These are phyloP conservation scores for Porphyra umbilicalis DNA, from an alignment of 31 red algal genomes.

Conservation along the genomic window DNA sequence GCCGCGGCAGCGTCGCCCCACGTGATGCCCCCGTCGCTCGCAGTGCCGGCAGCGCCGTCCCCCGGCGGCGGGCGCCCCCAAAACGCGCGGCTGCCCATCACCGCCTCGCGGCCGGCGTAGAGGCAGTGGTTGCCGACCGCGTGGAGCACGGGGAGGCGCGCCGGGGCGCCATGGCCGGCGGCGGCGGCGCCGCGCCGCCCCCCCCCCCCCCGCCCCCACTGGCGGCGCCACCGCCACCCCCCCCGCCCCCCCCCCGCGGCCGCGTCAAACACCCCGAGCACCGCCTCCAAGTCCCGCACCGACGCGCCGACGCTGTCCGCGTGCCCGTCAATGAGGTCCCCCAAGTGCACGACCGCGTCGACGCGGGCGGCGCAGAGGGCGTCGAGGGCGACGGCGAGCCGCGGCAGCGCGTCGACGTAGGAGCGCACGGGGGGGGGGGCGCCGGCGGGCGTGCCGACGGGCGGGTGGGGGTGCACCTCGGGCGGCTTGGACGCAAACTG, in stretches of 20 bases:
- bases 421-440: not conserved
- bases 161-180: not conserved
- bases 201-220: not conserved
- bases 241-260: not conserved
- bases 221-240: no score
- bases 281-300: not conserved
- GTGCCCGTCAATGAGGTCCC: constrained; percentile 64
- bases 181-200: constrained; percentile 17
- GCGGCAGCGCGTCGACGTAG: constrained; percentile 23
- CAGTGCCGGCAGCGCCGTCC: not conserved
- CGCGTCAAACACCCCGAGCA: constrained; percentile 59
- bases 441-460: not conserved
- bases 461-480: not conserved
- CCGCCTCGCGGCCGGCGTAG: constrained; percentile 17
- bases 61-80: not conserved
- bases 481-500: constrained; percentile 54
- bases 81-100: constrained; percentile 11
- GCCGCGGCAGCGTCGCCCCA: not conserved
- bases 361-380: not conserved
- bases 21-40: no score
- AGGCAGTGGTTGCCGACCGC: constrained; percentile 90
- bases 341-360: constrained; percentile 22
- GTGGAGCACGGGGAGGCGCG: constrained; percentile 39
- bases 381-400: constrained; percentile 12
- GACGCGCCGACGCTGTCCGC: constrained; percentile 2